A percentile compares a stretch with the other conserved stretches of the same genome.
phyloP scores from a whole-genome alignment of 148 eudicot genomes.

The Linanthus parryae region DNA sequence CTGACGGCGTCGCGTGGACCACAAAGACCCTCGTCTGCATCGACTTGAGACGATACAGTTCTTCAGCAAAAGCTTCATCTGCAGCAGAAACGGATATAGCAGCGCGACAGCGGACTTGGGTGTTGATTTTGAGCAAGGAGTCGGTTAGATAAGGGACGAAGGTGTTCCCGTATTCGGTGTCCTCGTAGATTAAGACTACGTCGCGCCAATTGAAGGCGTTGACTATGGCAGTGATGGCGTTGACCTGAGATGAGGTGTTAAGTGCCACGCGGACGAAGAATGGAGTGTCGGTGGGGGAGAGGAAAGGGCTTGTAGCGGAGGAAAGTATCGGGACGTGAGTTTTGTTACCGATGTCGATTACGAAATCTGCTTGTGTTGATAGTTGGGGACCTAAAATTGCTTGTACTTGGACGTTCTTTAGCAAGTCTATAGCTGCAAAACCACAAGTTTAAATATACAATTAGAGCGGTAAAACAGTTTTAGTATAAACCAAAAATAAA shows the following conservation, averaged over 20 bases:
- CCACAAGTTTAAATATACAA: no score
- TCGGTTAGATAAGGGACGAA: conserved; percentile 39
- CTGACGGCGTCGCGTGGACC: conserved; percentile 43
- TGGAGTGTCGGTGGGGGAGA: conserved; percentile 37
- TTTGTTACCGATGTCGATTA: conserved; percentile 34
- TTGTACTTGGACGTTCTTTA: conserved; percentile 39
- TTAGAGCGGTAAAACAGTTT: no score
- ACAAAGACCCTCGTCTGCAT: conserved; percentile 62
- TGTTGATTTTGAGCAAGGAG: conserved; percentile 19
- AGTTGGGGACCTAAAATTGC: conserved; percentile 57
- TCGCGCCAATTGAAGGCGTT: conserved; percentile 59
- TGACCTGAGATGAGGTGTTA: conserved; percentile 34
- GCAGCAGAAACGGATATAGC: conserved; percentile 34
- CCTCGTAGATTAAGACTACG: conserved; percentile 44
- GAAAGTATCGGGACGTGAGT: conserved; percentile 55
- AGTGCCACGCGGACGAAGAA: conserved; percentile 53
- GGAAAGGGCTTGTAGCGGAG: conserved; percentile 44
- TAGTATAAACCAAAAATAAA: no score
- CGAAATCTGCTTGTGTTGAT: conserved; percentile 55
- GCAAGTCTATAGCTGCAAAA: conserved; percentile 46
- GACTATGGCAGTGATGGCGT: conserved; percentile 44
- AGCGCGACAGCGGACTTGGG: conserved; percentile 28
- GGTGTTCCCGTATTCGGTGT: conserved; percentile 40
- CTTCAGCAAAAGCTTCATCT: conserved; percentile 34
- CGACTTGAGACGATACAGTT: conserved; percentile 45